Evolutionary conservation across 176 grass and related monocot genomes (phyloP).

Genomic region (Hordeum marinum): DNA sequence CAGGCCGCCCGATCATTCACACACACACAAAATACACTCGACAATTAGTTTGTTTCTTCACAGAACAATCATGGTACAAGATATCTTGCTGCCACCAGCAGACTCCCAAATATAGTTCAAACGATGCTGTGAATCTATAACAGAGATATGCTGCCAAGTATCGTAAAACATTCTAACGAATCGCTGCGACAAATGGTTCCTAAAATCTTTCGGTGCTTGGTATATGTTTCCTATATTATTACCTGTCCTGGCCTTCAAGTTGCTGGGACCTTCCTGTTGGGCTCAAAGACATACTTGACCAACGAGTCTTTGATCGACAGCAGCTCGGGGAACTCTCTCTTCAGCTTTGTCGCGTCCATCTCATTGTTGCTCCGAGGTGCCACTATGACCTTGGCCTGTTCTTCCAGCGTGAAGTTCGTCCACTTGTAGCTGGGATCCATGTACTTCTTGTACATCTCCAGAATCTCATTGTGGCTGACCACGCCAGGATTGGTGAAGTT

Average conservation of each 20-base stretch:
- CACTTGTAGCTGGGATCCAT: conserved; percentile 61
- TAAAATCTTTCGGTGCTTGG: conserved; percentile 14
- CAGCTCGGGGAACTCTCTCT: conserved; percentile 67
- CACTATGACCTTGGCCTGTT: conserved; percentile 78
- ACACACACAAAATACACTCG: neutral
- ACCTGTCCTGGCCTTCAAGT: conserved; percentile 15
- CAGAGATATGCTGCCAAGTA: neutral
- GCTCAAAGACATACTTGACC: conserved; percentile 77
- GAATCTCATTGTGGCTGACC: conserved; percentile 73
- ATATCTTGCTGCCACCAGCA: neutral
- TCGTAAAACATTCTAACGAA: conserved; percentile 19
- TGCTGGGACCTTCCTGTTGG: conserved; percentile 61
- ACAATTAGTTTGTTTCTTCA: conserved; percentile 19
- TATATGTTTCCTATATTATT: neutral
- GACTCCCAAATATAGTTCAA: conserved; percentile 8
- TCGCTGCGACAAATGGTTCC: conserved; percentile 2
- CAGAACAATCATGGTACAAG: conserved; percentile 26
- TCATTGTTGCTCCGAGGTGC: conserved; percentile 75
- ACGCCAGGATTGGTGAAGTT: conserved; percentile 84
- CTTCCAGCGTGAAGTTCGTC: conserved; percentile 72
- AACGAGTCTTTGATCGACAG: conserved; percentile 69
- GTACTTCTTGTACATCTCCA: conserved; percentile 70
- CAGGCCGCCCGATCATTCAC: neutral
- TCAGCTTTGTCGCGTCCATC: conserved; percentile 70
- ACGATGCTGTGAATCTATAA: conserved; percentile 22